Conservation (phyloP, 768 basidiomycete genomes). For the Leccinum rimulosum region DNA sequence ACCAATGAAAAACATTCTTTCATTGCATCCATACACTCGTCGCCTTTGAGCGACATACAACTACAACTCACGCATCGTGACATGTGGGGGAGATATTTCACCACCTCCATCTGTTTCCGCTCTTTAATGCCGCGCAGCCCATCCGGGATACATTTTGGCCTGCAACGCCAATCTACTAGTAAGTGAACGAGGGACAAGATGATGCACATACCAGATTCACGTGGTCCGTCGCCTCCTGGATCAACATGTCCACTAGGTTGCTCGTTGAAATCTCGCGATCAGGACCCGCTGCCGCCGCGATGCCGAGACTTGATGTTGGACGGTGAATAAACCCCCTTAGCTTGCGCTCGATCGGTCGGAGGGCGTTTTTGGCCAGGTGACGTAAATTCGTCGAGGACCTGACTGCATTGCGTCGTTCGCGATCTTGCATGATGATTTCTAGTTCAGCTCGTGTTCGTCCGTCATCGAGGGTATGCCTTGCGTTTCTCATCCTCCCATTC, state of each 20-base stretch:
- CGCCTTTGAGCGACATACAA: not conserved
- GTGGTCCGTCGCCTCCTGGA: constrained; percentile 80
- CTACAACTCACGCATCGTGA: not conserved
- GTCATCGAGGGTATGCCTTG: constrained; percentile 27
- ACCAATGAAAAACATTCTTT: no score
- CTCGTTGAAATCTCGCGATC: constrained; percentile 62
- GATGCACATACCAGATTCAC: constrained; percentile 60
- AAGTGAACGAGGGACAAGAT: not conserved
- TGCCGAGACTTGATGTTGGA: constrained; percentile 41
- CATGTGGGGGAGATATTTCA: not conserved
- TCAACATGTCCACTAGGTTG: constrained; percentile 88
- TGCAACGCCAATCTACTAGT: constrained; percentile 30
- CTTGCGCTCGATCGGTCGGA: constrained; percentile 83
- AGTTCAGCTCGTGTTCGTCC: not conserved
- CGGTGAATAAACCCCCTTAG: constrained; percentile 67
- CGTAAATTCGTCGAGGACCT: constrained; percentile 56
- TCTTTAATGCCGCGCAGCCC: constrained; percentile 77
- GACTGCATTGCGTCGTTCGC: constrained; percentile 42
- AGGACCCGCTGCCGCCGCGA: constrained; percentile 23
- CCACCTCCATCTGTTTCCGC: not conserved
- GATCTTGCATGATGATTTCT: constrained; percentile 37
- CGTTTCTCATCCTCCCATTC: constrained; percentile 90
- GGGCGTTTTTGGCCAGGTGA: constrained; percentile 67
- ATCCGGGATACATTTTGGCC: constrained; percentile 90
- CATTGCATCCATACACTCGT: constrained; percentile 16